Evolutionary conservation across 2,329 filamentous ascomycete species (phyloP), one percentile per base, ranked within the genome.

Genomic region (Escovopsis sp.): DNA sequence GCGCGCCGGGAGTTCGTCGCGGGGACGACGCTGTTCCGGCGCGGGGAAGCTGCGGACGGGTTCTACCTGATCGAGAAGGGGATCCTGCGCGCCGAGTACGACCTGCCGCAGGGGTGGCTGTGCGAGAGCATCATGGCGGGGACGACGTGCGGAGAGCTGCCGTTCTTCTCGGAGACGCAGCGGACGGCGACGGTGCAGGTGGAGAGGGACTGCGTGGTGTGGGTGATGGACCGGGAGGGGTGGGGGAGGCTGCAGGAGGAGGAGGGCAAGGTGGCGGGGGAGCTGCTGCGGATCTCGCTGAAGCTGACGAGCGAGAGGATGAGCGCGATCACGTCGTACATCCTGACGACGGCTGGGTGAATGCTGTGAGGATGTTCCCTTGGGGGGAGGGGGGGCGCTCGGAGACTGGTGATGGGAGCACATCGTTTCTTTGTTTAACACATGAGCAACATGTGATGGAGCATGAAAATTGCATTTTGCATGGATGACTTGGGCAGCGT

Each of bases 231-330:
- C 44, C 64, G 67, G 11, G 73, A 79, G 37, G 70, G 71, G 40
- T 98, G 88, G 84, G 67, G 69, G 41, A 71, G 67, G 53, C 58
- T 96, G 47, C 84, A 93, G 58, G 67, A 67, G 45, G 69, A 79
- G 42, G 74, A 93, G 51, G 73, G 78, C 1, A 84, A 86, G 34
- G 77, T 95, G 44, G 86, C 86, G 38, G 73, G 76, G 53, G 91
- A 98, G 63, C 56, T 98, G 53, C 61, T 98, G 57, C 80, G 79
- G 53, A 79, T 96, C 39, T 84, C 83, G n/a, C 60, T 98, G 57
- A 95, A 94, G 68, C 62, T 98, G 58, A 96, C 89, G 35, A 93
- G 82, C 43, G 91, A 98, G 71, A 72, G 91, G 50, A 94, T 96
- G 86, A 70, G 64, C 47, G 71, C 74, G 6, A 79, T 81, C 51